Base-by-base conservation (phyloP, 495 filamentous ascomycete genomes). In the Sporormia fimetaria region DNA sequence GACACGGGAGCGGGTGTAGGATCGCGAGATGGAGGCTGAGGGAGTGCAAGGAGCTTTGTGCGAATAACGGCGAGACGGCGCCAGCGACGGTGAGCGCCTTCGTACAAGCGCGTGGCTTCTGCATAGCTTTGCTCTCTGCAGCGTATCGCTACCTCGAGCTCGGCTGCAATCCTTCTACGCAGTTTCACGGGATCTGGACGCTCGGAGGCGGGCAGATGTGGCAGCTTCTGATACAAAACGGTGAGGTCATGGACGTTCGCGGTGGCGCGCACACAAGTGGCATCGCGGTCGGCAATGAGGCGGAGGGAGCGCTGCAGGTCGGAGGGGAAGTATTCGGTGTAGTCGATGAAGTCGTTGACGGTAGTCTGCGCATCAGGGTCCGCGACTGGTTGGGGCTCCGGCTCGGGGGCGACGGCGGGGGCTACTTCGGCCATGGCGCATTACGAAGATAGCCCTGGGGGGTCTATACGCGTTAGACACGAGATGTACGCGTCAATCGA, bases 331-430 rank as follows among this genome's bases (percentile, higher is more conserved):
- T 90, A 92, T 65, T 98, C 90, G 47, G 90, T 95, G 61, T 81
- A 65, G 61, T 95, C 90, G 52, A 94, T 79, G 61, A 87, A 98
- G 64, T 98, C 90, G 46, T 81, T 88, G 11, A 95, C 80, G 38
- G 85, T 90, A 6, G 87, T 81, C 48, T 93, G 83, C n/a, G 84
- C 82, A 63, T 98, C 90, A 14, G 88, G 88, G 53, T 98, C 86
- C 26, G 74, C 43, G 7, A 64, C 56, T 18, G 58, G 44, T 45
- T 67, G 60, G 18, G 56, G 45, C 2, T 54, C 34, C 29, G 60
- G 40, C 9, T 60, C 59, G 25, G 48, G 38, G 33, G 56, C 46
- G 21, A 41, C 44, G 24, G 46, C 40, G 49, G 60, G 53, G 22
- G 32, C 23, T 27, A 37, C 38, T 23, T 44, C 42, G 37, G 49